Evolutionary conservation across 73 alveolate genomes (phyloP), one percentile per base, ranked within the genome.

Genomic region (Tetrahymena thermophila): DNA sequence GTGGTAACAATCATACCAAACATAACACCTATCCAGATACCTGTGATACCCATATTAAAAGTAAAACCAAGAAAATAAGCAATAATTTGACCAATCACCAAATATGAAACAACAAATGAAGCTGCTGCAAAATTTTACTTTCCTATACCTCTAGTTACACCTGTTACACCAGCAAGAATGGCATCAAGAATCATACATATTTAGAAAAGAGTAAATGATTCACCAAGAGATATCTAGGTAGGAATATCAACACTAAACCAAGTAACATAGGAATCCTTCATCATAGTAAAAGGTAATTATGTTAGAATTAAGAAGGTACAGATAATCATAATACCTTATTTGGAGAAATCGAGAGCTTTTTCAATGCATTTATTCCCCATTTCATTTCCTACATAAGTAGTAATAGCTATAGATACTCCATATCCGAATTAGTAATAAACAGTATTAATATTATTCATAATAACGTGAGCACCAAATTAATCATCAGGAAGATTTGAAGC

Each of bases 361-460:
- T 35, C 43, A n/a, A 43, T 34, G 9, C 83, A 50, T 42, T 43
- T 43, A 19, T 35, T 57, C 0, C 95, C 95, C 95, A 93, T 93
- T 42, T 35, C 43, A 93, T 93, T 93, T 38, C 95, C 95, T 42
- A 93, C 83, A 43, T 42, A 93, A 42, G 95, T 93, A 11, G 95
- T 42, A n/a, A 57, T 34, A 0, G 95, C 95, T 2, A 93, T 93
- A 16, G 95, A 93, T n/a, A 93, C 85, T n/a, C 95, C 95, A n/a
- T 42, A 42, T 2, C 89, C 95, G 35, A 93, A 42, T 31, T 93
- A 35, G 85, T 38, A 93, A 34, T 93, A 93, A 43, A 93, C 56
- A 4, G 89, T 93, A 34, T 35, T 34, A 17, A 93, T 23, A n/a
- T 93, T 93, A 25, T 93, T 93, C 95, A 93, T 93, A 43, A 93